These are phyloP conservation scores for Sungouiella blattae DNA, from an alignment of 805 yeast genomes.

Conservation along the genomic window DNA sequence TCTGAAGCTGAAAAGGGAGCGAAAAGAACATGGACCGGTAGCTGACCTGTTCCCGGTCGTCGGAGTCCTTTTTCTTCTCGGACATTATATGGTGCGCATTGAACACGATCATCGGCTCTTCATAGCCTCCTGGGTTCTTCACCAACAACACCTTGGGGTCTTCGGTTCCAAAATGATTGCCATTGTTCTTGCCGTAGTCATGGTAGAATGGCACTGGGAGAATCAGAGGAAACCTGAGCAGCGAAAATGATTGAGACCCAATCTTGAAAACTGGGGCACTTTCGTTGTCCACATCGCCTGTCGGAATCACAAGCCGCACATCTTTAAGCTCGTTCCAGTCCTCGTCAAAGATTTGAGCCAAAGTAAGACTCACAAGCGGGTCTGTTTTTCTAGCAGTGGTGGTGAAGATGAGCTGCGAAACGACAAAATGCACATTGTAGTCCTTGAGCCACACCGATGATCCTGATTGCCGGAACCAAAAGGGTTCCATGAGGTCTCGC, in stretches of 20 bases:
- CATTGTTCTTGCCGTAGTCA: constrained; percentile 2
- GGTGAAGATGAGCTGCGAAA: constrained; percentile 17
- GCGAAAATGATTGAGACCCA: constrained; percentile 4
- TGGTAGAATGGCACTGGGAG: constrained; percentile 8
- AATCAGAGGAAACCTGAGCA: constrained; percentile 7
- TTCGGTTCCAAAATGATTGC: constrained; percentile 14
- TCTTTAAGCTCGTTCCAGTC: constrained; percentile 21
- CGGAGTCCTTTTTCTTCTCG: background rate
- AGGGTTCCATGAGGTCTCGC: constrained; percentile 1
- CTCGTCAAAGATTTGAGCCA: constrained; percentile 18
- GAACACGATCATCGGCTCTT: constrained; percentile 12
- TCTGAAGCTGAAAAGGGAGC: constrained; percentile 2
- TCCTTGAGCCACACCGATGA: constrained; percentile 21
- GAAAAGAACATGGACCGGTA: constrained; percentile 2
- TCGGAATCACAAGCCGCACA: constrained; percentile 20
- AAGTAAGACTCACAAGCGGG: constrained; percentile 15
- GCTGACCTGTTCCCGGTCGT: no score
- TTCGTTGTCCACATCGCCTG: constrained; percentile 9
- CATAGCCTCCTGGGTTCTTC: constrained; percentile 11
- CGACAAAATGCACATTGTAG: constrained; percentile 18
- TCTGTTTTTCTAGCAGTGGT: constrained; percentile 14
- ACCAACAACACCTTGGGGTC: constrained; percentile 15
- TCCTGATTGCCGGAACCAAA: constrained; percentile 21
- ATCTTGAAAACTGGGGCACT: constrained; percentile 4
- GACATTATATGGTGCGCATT: background rate